Base-by-base conservation (phyloP, 805 yeast species). In the Candida easanensis region DNA sequence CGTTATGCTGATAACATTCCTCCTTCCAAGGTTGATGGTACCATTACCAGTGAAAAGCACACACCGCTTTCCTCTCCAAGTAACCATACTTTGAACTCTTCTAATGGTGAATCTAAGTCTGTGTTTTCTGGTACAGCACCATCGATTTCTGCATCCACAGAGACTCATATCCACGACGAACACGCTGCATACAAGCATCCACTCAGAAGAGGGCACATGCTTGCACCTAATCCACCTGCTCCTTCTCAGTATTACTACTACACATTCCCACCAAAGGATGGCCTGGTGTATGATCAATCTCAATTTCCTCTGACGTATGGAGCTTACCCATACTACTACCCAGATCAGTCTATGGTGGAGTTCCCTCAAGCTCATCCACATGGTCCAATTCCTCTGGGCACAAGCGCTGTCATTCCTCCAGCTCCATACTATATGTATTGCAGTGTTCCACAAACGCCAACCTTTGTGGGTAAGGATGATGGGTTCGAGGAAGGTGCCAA, bases 391-490 rank as follows among this genome's bases (percentile, higher is more conserved):
- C 51, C 16, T 30, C 48, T 23, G 45, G 46, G 38, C 17, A 41
- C 56, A 10, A 31, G 44, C 5, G 51, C 36, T 8, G 48, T 42
- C 14, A n/a, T 46, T 6, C 50, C 52, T 20, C 61, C 58, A n/a
- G 57, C 61, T 11, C 64, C 64, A 31, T 57, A 54, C 34, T 61
- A 58, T 42, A 58, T 55, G 62, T 60, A 60, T 36, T 60, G 56
- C 38, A 46, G 57, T 15, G 51, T 57, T 36, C 57, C 62, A 15
- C 57, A 50, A 25, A 48, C 51, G 4, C 49, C 55, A 19, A 45
- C 30, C 11, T 45, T 45, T 36, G 34, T 19, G n/a, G 50, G 45
- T 16, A 39, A 16, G 28, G 46, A 34, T 2, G 38, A 19, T 22
- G 37, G 25, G 27, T 34, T 16, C 7, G 41, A 34, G 22, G 44